Base-by-base conservation (phyloP, 345 rosid genomes). In the Rhodamnia argentea region DNA sequence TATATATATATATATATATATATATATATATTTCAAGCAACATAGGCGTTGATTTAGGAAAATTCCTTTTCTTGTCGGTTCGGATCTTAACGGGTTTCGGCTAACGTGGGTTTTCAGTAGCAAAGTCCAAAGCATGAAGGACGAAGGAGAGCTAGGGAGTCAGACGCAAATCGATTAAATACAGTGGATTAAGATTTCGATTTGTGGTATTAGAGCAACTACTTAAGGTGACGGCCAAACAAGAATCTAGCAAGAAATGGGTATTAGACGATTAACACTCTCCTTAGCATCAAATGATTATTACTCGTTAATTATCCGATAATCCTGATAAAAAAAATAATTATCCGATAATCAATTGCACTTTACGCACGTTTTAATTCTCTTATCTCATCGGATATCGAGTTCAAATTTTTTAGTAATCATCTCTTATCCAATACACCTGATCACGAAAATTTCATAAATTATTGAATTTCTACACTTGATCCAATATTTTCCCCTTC, bases 361-460 rank as follows among this genome's bases (percentile, higher is more conserved):
- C 1, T 70, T 20, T 3, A 24, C 5, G 7, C 0, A 0, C 47
- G 18, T 29, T 29, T 0, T 4, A 4, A 70, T 70, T 18, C 2
- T 1, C 13, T 32, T 4, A 9, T 70, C 18, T 8, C 0, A 29
- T 62, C 11, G 3, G 29, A 29, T 15, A 29, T 62, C 0, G 23
- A 64, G 76, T 64, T 8, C 3, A 5, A 1, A 32, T 5, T 37
- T 18, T 37, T 10, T 0, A 4, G 2, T 70, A 12, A 18, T 9
- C 1, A 15, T 64, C 23, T 8, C 11, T 16, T 15, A 7, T 29
- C 42, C 22, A 18, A 37, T 16, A 70, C 1, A 16, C 5, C 0
- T 18, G 9, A 70, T 37, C 78, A 18, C 24, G 24, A 4, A 64
- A 70, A 18, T 4, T 70, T 22, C 24, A 16, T 16, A 64, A 64